Percentiles rank a stretch among this genome's conserved stretches.
These are phyloP conservation scores for Sedum album DNA, from an alignment of 164 flowering plant species.

Conservation along the genomic window DNA sequence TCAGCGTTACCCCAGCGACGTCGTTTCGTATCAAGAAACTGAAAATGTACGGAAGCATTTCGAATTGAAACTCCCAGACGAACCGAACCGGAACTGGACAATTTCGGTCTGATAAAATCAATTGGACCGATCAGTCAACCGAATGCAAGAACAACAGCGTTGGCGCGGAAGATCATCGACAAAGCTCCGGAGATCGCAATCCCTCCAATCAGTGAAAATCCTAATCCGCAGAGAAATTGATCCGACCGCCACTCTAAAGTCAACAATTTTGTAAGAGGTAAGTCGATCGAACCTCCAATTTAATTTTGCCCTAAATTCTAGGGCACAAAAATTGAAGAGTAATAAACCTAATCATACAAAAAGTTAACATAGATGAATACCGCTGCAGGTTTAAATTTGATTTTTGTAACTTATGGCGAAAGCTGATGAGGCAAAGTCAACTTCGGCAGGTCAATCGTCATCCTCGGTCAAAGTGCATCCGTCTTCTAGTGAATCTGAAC, in stretches of 20 bases:
- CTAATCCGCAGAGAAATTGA: not conserved
- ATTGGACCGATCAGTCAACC: not conserved
- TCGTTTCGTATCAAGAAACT: no score
- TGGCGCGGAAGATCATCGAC: not conserved
- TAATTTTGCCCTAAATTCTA: not conserved
- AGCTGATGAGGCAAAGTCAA: conserved; percentile 2
- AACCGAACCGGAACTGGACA: no score
- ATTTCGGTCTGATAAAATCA: no score
- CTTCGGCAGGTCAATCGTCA: not conserved
- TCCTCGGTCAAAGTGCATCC: conserved; percentile 36
- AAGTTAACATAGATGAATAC: not conserved
- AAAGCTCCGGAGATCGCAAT: not conserved
- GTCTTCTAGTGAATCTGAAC: conserved; percentile 32
- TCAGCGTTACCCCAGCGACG: no score
- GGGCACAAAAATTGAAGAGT: not conserved
- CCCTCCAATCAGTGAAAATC: not conserved
- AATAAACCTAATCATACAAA: not conserved
- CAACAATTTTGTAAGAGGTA: not conserved
- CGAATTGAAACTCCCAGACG: no score
- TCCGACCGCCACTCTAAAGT: not conserved
- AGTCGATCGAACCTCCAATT: not conserved
- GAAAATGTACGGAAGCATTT: no score
- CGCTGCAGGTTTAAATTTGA: not conserved
- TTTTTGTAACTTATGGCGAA: not conserved
- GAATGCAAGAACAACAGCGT: not conserved